Percentiles rank a stretch among this genome's conserved stretches.
These are phyloP conservation scores for Saccharomyces hybrid DNA, from an alignment of 1,139 yeast species.

Conservation along the genomic window DNA sequence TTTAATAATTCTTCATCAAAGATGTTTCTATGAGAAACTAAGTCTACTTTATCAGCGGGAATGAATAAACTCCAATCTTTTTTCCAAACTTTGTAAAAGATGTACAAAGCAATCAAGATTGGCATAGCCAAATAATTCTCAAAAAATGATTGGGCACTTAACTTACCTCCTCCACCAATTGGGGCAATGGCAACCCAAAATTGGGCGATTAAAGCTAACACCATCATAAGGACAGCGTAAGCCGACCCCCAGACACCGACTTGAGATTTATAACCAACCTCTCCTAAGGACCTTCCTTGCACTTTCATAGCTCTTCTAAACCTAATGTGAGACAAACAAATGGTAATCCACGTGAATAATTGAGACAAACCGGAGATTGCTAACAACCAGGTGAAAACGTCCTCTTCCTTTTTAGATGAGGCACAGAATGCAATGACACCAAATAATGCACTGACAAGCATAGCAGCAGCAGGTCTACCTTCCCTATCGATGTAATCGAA, in stretches of 20 bases:
- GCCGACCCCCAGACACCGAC: conserved; percentile 44
- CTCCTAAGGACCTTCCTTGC: conserved; percentile 45
- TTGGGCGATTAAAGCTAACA: conserved; percentile 44
- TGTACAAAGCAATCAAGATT: conserved; percentile 44
- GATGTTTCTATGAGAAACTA: conserved; percentile 64
- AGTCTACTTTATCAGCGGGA: conserved; percentile 46
- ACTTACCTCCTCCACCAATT: conserved; percentile 35
- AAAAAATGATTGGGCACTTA: conserved; percentile 46
- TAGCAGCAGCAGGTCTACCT: conserved; percentile 53
- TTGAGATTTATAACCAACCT: conserved; percentile 44
- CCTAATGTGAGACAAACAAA: conserved; percentile 48
- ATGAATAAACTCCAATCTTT: conserved; percentile 44
- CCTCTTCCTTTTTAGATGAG: conserved; percentile 44
- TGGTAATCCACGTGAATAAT: conserved; percentile 52
- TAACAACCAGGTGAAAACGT: conserved; percentile 52
- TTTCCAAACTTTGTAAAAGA: conserved; percentile 46
- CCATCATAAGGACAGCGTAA: conserved; percentile 38
- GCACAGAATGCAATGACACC: conserved; percentile 51
- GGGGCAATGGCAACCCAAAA: conserved; percentile 66
- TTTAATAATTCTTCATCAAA: conserved; percentile 57
- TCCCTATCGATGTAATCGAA: conserved; percentile 49
- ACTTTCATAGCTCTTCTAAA: conserved; percentile 49
- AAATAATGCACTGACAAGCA: conserved; percentile 39
- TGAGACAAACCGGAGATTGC: conserved; percentile 56
- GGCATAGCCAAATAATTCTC: conserved; percentile 53